Conservation (phyloP, 306 rosid genomes). For the Rosa rugosa region DNA sequence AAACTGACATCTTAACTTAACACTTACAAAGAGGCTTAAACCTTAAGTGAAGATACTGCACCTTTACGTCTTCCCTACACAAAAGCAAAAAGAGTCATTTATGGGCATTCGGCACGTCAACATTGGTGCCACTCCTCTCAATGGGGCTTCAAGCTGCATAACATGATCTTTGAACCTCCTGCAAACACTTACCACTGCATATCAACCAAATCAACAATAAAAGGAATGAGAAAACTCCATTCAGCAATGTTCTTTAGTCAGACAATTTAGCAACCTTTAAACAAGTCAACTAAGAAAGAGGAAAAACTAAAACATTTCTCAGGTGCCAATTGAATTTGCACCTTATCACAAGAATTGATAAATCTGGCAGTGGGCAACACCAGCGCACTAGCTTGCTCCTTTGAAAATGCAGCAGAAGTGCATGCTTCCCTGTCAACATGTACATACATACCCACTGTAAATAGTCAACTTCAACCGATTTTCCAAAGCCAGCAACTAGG, state of each 20-base stretch:
- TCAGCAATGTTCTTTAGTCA: neutral
- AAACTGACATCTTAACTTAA: no score
- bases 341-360: slow-evolving; percentile 52
- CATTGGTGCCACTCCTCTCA: slow-evolving; percentile 81
- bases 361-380: slow-evolving; percentile 52
- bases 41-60: no score
- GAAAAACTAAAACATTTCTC: slow-evolving; percentile 59
- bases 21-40: neutral
- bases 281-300: slow-evolving; percentile 9
- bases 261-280: neutral
- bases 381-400: slow-evolving; percentile 50
- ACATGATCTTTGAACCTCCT: slow-evolving; percentile 72
- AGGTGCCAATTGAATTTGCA: slow-evolving; percentile 78
- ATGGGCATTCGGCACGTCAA: slow-evolving; percentile 16
- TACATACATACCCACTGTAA: neutral
- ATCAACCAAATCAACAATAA: slow-evolving; percentile 18
- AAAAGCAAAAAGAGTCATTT: no score
- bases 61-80: no score
- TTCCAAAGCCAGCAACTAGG: neutral
- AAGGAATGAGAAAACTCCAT: neutral
- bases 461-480: slow-evolving; percentile 1
- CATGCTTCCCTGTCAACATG: slow-evolving; percentile 71
- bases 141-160: slow-evolving; percentile 60
- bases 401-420: slow-evolving; percentile 38
- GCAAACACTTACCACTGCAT: slow-evolving; percentile 26